These are phyloP conservation scores for Saturnispora sekii DNA, from an alignment of 805 yeast genomes.

Conservation along the genomic window DNA sequence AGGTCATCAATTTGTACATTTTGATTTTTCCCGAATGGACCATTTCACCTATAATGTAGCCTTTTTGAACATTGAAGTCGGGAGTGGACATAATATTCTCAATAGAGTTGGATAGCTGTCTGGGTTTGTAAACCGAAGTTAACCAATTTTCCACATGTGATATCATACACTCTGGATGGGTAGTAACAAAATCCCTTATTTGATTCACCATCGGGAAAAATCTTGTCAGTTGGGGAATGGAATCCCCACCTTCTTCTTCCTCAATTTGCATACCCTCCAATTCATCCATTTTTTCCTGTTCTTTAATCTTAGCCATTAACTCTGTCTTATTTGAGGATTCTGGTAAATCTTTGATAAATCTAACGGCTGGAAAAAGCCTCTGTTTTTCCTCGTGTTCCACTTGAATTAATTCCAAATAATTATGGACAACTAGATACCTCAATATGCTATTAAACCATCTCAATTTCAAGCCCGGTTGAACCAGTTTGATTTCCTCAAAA, in stretches of 20 bases:
- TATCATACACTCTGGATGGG: slow-evolving; percentile 46
- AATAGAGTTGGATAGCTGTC: slow-evolving; percentile 9
- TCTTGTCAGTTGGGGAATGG: slow-evolving; percentile 17
- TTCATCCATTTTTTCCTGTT: slow-evolving; percentile 6
- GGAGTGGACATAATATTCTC: slow-evolving; percentile 15
- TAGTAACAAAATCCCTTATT: slow-evolving; percentile 37
- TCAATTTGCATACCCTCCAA: slow-evolving; percentile 27
- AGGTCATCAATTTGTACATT: slow-evolving; percentile 42
- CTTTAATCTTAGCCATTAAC: slow-evolving; percentile 9
- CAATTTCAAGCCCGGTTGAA: slow-evolving; percentile 26
- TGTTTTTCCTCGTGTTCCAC: slow-evolving; percentile 20
- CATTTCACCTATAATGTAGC: slow-evolving; percentile 11
- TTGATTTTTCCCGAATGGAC: slow-evolving; percentile 53
- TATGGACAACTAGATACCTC: slow-evolving; percentile 36
- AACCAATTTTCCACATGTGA: slow-evolving; percentile 41
- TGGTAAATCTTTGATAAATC: slow-evolving; percentile 20
- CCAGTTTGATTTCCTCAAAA: slow-evolving; percentile 47
- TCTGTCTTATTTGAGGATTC: slow-evolving; percentile 6
- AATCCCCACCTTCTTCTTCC: slow-evolving; percentile 14
- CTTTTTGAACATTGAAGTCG: slow-evolving; percentile 14
- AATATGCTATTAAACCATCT: slow-evolving; percentile 35
- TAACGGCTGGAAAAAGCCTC: slow-evolving; percentile 18
- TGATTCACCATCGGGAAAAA: slow-evolving; percentile 61
- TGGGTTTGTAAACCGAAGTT: slow-evolving; percentile 34
- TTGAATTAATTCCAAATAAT: slow-evolving; percentile 15